Evolutionary conservation across 2,329 filamentous ascomycete genomes (phyloP).

Genomic region (Fusarium succisae): DNA sequence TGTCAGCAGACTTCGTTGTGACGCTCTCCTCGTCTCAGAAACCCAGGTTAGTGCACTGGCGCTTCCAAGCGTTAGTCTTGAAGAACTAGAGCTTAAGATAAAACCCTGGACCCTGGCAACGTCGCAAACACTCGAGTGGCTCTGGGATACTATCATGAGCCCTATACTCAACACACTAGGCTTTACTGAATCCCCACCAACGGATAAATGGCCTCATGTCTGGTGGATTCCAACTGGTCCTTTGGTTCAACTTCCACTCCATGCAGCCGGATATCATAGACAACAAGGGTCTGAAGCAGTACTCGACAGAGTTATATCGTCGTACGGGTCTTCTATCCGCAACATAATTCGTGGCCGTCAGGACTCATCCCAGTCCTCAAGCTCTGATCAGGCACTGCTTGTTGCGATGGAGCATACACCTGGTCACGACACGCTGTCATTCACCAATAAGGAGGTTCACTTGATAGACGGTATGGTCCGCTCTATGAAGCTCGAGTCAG

Average conservation of each 20-base stretch:
- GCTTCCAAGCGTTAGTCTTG: neutral
- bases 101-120: neutral
- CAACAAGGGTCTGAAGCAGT: neutral
- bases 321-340: neutral
- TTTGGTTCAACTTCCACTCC: neutral
- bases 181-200: rapidly evolving
- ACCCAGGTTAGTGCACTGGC: neutral
- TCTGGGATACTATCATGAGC: neutral
- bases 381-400: neutral
- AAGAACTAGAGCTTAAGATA: neutral
- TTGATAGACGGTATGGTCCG: rapidly evolving
- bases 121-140: neutral
- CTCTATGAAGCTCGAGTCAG: neutral
- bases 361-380: rapidly evolving
- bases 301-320: rapidly evolving
- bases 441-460: neutral
- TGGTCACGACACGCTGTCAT: neutral
- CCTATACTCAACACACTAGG: neutral
- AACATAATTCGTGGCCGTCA: neutral
- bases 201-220: neutral
- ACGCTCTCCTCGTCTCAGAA: neutral
- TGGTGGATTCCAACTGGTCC: neutral
- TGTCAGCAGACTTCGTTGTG: neutral
- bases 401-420: neutral
- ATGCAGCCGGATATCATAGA: neutral